Evolutionary conservation across 2,329 filamentous ascomycete species (phyloP).

Genomic region (Microsporum canis): DNA sequence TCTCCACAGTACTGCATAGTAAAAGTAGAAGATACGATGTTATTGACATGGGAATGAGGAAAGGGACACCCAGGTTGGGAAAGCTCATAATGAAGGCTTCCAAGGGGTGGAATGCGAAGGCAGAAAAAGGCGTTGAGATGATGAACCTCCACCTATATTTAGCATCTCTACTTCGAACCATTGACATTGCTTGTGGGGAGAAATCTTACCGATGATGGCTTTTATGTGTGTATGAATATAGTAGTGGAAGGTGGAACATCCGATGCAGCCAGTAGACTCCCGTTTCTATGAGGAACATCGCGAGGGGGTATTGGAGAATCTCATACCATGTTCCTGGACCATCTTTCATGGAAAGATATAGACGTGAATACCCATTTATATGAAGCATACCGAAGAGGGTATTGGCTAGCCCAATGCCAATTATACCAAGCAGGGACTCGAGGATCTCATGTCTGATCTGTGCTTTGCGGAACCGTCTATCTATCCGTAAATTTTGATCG

Average conservation of each 20-base stretch:
- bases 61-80: background rate
- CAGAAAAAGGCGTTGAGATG: background rate
- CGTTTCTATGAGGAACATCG: background rate
- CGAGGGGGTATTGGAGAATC: background rate
- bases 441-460: background rate
- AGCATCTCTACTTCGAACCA: background rate
- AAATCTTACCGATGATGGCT: background rate
- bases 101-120: background rate
- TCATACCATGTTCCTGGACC: background rate
- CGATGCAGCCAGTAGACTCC: background rate
- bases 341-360: background rate
- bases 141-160: background rate
- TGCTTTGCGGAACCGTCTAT: background rate
- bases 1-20: background rate
- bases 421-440: background rate
- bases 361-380: background rate
- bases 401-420: background rate
- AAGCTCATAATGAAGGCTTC: background rate
- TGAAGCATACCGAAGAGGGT: background rate
- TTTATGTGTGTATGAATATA: background rate
- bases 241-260: background rate
- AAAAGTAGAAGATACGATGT: background rate
- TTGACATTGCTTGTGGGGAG: background rate
- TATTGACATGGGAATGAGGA: background rate
- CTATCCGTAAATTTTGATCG: background rate